A percentile compares a stretch with the other conserved stretches of the same genome.
Evolutionary conservation across 2,329 filamentous ascomycete species (phyloP).

Genomic region (Hymenoscyphus occultus): DNA sequence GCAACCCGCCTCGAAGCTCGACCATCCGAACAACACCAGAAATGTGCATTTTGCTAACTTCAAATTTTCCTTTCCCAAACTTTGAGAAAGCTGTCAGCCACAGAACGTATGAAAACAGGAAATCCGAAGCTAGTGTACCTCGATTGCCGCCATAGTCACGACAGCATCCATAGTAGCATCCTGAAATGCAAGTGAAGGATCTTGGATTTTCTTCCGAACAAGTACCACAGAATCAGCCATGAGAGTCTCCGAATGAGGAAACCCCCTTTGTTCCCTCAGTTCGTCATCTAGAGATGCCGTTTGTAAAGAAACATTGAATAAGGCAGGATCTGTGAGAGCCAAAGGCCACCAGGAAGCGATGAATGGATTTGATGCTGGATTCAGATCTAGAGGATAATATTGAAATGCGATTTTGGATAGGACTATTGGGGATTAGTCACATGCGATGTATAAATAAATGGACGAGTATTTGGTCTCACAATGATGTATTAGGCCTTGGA

Average conservation of each 20-base stretch:
- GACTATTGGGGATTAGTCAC: conserved; percentile 41
- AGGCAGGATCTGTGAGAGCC: conserved; percentile 51
- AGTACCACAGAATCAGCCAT: conserved; percentile 56
- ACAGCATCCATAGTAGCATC: conserved; percentile 57
- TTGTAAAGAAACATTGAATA: conserved; percentile 58
- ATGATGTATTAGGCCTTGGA: conserved; percentile 54
- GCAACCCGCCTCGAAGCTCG: conserved; percentile 23
- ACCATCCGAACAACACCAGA: conserved; percentile 28
- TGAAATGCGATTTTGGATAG: conserved; percentile 56
- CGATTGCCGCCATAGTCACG: conserved; percentile 55
- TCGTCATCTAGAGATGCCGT: conserved; percentile 57
- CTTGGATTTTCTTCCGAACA: conserved; percentile 48
- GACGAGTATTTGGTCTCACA: conserved; percentile 41
- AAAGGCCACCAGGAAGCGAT: conserved; percentile 59
- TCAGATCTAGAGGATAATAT: conserved; percentile 56
- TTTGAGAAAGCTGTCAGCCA: conserved; percentile 46
- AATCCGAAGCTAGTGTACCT: conserved; percentile 46
- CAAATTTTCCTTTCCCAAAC: conserved; percentile 26
- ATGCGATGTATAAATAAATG: neutral
- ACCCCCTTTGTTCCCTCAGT: conserved; percentile 49
- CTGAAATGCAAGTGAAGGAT: conserved; percentile 46
- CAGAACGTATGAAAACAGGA: conserved; percentile 46
- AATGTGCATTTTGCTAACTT: conserved; percentile 25
- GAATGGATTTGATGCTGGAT: conserved; percentile 53
- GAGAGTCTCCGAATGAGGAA: conserved; percentile 51